Base-by-base conservation (phyloP, 441 rosid species). In the Bruguiera hainesii region DNA sequence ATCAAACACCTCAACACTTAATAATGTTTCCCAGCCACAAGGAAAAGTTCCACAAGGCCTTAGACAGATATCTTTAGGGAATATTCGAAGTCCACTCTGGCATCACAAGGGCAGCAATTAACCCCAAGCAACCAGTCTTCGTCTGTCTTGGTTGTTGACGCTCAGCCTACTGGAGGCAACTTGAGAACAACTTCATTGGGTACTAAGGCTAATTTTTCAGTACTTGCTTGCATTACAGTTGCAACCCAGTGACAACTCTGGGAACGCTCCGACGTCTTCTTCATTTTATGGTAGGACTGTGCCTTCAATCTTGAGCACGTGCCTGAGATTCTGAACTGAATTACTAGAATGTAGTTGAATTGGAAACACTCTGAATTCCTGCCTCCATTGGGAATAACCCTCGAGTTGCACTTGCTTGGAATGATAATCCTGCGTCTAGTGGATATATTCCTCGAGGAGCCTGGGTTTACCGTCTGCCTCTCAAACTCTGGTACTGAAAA, bases 151-250 rank as follows among this genome's bases (percentile, higher is more conserved):
- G 67, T 82, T 59, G 85, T 80, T 64, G 86, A 87, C 19, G 68
- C 76, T 66, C 85, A 89, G 33, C 87, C 96, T 23, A 82, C 86
- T 2, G 76, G 90, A 25, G 93, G 90, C 58, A 89, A 88, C 71
- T 88, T 89, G n/a, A 81, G 87, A 75, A 85, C 89, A 68, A 69
- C 86, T 58, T 80, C 92, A 37, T 71, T 78, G 0, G 83, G 78
- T 79, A 84, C 85, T 63, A 69, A 78, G 67, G 84, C 84, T 26
- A 92, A 84, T 69, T 81, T 81, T 64, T 81, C 93, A 3, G 49
- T 56, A 62, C 23, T 23, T 23, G 23, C 73, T 72, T 46, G 52
- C 72, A 58, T 33, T 64, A 26, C 89, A 84, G 74, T 79, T 71
- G 59, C 72, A 83, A 4, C 84, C 80, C 50, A 30, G 87, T 30